Conservation (phyloP, 345 rosid genomes). For the Ceriops tagal region DNA sequence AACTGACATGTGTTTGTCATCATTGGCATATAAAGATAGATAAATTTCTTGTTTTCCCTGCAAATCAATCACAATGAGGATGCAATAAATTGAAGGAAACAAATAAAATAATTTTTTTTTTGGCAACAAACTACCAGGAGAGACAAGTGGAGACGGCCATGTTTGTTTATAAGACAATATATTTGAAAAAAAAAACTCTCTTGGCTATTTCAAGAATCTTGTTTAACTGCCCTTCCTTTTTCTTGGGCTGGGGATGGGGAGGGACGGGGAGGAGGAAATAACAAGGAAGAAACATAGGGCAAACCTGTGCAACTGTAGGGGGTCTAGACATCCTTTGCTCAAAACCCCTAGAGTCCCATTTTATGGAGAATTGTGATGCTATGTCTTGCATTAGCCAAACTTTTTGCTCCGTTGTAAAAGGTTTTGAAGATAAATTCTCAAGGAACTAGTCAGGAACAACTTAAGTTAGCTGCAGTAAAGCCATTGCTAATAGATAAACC, state of each 20-base stretch:
- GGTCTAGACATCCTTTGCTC: constrained; percentile 45
- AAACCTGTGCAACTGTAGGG: constrained; percentile 46
- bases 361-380: constrained; percentile 72
- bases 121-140: not conserved
- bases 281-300: constrained; percentile 17
- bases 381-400: constrained; percentile 65
- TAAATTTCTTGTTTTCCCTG: constrained; percentile 43
- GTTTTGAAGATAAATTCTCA: constrained; percentile 53
- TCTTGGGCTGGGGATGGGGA: no score
- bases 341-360: constrained; percentile 69
- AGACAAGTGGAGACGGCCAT: not conserved
- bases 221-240: no score
- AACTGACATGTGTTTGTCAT: constrained; percentile 32
- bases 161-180: not conserved
- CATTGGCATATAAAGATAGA: constrained; percentile 25
- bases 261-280: not conserved
- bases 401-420: constrained; percentile 58
- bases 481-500: not conserved
- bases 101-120: not conserved
- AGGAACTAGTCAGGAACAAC: constrained; percentile 48
- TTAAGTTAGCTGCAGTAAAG: constrained; percentile 22
- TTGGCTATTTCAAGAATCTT: not conserved
- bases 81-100: constrained; percentile 5
- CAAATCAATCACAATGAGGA: constrained; percentile 26
- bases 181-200: not conserved